phyloP scores from a whole-genome alignment of 345 rosid species.

The Viola odorata region DNA sequence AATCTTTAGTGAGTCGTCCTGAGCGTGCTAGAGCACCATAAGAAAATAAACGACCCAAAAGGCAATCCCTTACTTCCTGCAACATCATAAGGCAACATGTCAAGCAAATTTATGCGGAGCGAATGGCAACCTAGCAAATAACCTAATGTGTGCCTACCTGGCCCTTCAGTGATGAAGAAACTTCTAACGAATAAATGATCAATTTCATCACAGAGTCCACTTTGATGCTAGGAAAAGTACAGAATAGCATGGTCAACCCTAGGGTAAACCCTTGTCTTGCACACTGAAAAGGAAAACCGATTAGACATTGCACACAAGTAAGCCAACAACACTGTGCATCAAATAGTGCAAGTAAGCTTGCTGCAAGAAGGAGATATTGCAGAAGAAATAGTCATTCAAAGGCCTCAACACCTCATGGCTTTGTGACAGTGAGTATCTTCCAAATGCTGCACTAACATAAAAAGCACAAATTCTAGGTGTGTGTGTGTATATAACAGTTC shows the following conservation, averaged over 20 bases:
- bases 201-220: constrained; percentile 70
- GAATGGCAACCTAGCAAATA: constrained; percentile 2
- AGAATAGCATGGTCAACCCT: constrained; percentile 60
- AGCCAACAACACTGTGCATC: not conserved
- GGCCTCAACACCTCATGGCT: not conserved
- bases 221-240: constrained; percentile 50
- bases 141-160: constrained; percentile 50
- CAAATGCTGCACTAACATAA: not conserved
- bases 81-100: constrained; percentile 12
- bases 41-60: constrained; percentile 80
- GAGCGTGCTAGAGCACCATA: constrained; percentile 85
- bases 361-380: not conserved
- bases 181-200: constrained; percentile 56
- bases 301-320: not conserved
- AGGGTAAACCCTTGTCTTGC: constrained; percentile 96
- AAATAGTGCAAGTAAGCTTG: constrained; percentile 1
- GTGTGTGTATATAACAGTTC: too few species aligned
- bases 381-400: constrained; percentile 1
- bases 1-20: constrained; percentile 56
- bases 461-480: too few species aligned
- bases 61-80: constrained; percentile 87
- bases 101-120: not conserved
- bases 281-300: constrained; percentile 41
- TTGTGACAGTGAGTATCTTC: not conserved
- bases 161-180: constrained; percentile 90